phyloP scores from a whole-genome alignment of 495 filamentous ascomycete species.

The Tuber calosporum region DNA sequence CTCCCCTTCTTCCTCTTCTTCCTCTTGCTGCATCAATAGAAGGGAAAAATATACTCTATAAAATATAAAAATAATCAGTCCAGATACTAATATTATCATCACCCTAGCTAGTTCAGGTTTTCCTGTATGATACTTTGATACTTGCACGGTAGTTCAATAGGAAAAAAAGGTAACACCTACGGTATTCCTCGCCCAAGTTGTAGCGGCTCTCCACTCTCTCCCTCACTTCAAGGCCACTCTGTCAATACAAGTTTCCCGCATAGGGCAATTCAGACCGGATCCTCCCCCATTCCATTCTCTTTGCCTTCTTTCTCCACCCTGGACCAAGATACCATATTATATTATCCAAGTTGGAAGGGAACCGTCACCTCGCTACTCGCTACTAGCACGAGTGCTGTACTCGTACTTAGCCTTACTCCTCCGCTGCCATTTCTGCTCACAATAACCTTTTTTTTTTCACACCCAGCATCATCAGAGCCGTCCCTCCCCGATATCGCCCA shows the following conservation, averaged over 20 bases:
- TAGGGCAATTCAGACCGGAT: conserved; percentile 1
- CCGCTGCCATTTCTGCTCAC: background rate
- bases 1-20: background rate
- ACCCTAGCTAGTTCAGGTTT: background rate
- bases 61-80: background rate
- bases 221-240: conserved; percentile 1
- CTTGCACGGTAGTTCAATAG: background rate
- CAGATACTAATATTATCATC: background rate
- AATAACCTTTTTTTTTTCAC: background rate
- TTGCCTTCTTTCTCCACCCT: background rate
- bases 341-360: background rate
- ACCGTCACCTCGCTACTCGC: background rate
- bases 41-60: no score
- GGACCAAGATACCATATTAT: background rate
- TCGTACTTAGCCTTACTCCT: background rate
- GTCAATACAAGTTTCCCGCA: background rate
- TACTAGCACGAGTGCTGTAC: no score
- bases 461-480: background rate
- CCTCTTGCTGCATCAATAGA: background rate
- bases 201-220: background rate
- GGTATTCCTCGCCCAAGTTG: background rate
- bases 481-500: background rate
- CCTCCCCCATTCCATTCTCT: conserved; percentile 1
- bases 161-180: background rate
- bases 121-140: no score